Base-by-base conservation (phyloP, 2,329 filamentous ascomycete genomes). In the Aspergillus sp. region DNA sequence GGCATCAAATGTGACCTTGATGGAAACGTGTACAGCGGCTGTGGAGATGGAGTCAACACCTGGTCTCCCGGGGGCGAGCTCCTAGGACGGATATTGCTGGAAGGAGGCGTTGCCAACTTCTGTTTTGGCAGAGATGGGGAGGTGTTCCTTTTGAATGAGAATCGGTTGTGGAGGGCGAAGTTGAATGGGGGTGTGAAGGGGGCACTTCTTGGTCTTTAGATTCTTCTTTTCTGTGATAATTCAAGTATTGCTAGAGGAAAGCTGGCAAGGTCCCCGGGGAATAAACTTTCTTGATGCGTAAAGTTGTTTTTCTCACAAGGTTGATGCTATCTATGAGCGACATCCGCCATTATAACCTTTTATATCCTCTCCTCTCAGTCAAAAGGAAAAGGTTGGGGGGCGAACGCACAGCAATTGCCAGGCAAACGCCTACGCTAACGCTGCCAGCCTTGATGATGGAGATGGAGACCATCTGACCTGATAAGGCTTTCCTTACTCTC, bases 1-100 rank as follows among this genome's bases (percentile, higher is more conserved):
- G 73, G 73, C 8, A 72, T 83, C 59, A 81, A 82, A 61, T 77
- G 78, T 41, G 83, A 86, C 62, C 74, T 73, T 1, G 63, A 78
- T 3, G 83, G 83, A 2, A 85, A 85, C 65, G 79, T 86, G 1
- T 86, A 83, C 69, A 76, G 78, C 24, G 82, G 80, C 0, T 83
- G 80, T 58, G 80, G 80, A 0, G 82, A 85, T 64, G 83, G 83
- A 0, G 71, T 85, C 19, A 77, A 83, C 57, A 76, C 85, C 8
- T 86, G 82, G 81, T 78, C 75, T 56, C 67, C 76, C 0, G 75
- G 75, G 0, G 83, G 82, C 1, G 75, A 66, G 3, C 64, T 83
- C 17, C 78, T 89, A 63, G 75, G 80, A 3, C 87, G 86, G 71
- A 83, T 88, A 41, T 81, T 81, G 61, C 69, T 83, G 0, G 79